These are phyloP conservation scores for Craterostigma plantagineum DNA, from an alignment of 257 asterid species.

Conservation along the genomic window DNA sequence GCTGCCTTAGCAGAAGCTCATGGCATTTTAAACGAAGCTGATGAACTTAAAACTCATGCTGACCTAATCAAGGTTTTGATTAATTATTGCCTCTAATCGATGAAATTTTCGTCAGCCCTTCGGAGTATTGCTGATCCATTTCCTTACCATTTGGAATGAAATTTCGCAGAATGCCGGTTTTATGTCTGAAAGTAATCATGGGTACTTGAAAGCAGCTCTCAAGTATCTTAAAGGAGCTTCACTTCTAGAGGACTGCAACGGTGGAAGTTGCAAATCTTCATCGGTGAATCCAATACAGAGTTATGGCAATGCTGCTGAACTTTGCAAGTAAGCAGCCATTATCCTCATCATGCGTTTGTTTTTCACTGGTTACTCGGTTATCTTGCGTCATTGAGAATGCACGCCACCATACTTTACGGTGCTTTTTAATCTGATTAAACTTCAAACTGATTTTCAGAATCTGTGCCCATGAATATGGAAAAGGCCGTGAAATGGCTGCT, in stretches of 20 bases:
- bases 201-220: constrained; percentile 64
- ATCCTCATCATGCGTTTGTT: too few relatives aligned
- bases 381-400: too few relatives aligned
- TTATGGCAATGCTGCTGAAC: constrained; percentile 53
- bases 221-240: constrained; percentile 78
- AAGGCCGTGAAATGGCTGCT: constrained; percentile 51
- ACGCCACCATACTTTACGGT: constrained; percentile 36
- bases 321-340: constrained; percentile 46
- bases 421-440: constrained; percentile 41
- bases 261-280: constrained; percentile 29
- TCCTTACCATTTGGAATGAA: constrained; percentile 11
- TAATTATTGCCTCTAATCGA: constrained; percentile 2
- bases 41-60: constrained; percentile 49
- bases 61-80: constrained; percentile 57
- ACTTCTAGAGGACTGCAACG: constrained; percentile 45
- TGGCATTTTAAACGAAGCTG: constrained; percentile 57
- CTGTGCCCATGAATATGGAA: constrained; percentile 63
- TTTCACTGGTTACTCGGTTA: too few relatives aligned
- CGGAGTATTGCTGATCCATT: constrained; percentile 1
- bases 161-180: constrained; percentile 59
- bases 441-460: constrained; percentile 32
- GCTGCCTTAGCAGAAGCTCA: constrained; percentile 44
- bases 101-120: constrained; percentile 6
- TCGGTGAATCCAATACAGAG: constrained; percentile 50
- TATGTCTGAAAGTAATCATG: constrained; percentile 52